These are phyloP conservation scores for Penicillium coprophilum DNA, from an alignment of 495 filamentous ascomycete species.

Conservation along the genomic window DNA sequence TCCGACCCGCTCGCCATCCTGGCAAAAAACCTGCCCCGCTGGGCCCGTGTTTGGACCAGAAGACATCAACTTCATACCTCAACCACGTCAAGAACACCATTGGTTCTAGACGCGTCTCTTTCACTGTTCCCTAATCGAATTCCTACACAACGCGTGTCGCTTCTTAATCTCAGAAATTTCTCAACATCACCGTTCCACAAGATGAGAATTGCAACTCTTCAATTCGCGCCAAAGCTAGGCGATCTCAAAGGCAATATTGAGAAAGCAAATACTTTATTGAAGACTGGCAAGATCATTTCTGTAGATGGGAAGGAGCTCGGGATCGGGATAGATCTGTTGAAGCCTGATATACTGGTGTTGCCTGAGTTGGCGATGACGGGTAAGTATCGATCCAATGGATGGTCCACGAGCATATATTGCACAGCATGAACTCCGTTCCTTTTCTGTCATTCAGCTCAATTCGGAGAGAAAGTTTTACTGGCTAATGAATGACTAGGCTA, in stretches of 20 bases:
- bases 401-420: neutral
- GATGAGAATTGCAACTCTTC: slow-evolving; percentile 84
- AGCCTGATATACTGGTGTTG: slow-evolving; percentile 65
- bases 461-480: neutral
- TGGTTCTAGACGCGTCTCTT: neutral
- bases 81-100: neutral
- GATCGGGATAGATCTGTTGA: slow-evolving; percentile 30
- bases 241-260: slow-evolving; percentile 74
- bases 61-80: slow-evolving; percentile 7
- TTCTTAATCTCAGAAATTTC: slow-evolving; percentile 4
- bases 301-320: slow-evolving; percentile 7
- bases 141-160: neutral
- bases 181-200: slow-evolving; percentile 20
- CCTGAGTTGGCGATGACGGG: slow-evolving; percentile 89
- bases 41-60: slow-evolving; percentile 13
- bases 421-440: neutral
- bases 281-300: slow-evolving; percentile 31
- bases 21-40: slow-evolving; percentile 1
- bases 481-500: slow-evolving; percentile 59
- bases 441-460: neutral
- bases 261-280: slow-evolving; percentile 69
- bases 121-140: neutral
- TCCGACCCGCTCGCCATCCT: slow-evolving; percentile 6
- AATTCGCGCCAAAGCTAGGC: slow-evolving; percentile 72
- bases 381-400: slow-evolving; percentile 36